A percentile compares a stretch with the other conserved stretches of the same genome.
Conservation (phyloP, 129 eudicot species). For the Ambrosia trifida region DNA sequence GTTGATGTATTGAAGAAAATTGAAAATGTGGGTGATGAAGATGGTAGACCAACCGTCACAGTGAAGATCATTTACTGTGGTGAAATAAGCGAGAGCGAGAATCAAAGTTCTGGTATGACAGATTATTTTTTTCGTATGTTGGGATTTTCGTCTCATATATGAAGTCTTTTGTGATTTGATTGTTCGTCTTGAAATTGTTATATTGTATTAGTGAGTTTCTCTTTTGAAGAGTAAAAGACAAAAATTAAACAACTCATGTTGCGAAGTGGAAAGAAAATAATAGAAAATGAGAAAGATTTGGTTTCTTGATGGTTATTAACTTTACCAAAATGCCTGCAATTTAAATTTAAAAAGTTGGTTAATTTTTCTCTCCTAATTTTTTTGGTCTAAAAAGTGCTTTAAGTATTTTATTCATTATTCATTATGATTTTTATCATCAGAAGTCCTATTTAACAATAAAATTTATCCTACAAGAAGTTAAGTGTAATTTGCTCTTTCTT, state of each 20-base stretch:
- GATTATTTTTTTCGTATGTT: slow-evolving; percentile 13
- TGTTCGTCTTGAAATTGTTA: background rate
- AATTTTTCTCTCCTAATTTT: background rate
- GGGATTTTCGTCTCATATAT: background rate
- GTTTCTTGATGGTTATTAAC: background rate
- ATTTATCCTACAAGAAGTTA: background rate
- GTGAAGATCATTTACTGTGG: slow-evolving; percentile 87
- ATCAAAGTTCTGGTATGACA: slow-evolving; percentile 47
- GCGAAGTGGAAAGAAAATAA: background rate
- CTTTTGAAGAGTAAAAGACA: background rate
- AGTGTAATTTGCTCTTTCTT: background rate
- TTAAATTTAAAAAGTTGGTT: background rate
- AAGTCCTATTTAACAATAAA: background rate
- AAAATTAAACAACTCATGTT: background rate
- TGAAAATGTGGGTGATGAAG: slow-evolving; percentile 82
- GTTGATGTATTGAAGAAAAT: slow-evolving; percentile 73
- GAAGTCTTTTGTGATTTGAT: slow-evolving; percentile 1
- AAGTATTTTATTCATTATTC: background rate
- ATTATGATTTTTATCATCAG: no score
- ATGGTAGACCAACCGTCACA: slow-evolving; percentile 73
- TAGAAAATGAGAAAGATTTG: background rate
- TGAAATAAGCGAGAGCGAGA: slow-evolving; percentile 59
- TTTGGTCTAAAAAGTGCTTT: background rate
- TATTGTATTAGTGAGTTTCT: background rate
- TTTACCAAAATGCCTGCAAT: background rate